These are phyloP conservation scores for Globisporangium echinulatum DNA, from an alignment of 352 stramenopile genomes.

Conservation along the genomic window DNA sequence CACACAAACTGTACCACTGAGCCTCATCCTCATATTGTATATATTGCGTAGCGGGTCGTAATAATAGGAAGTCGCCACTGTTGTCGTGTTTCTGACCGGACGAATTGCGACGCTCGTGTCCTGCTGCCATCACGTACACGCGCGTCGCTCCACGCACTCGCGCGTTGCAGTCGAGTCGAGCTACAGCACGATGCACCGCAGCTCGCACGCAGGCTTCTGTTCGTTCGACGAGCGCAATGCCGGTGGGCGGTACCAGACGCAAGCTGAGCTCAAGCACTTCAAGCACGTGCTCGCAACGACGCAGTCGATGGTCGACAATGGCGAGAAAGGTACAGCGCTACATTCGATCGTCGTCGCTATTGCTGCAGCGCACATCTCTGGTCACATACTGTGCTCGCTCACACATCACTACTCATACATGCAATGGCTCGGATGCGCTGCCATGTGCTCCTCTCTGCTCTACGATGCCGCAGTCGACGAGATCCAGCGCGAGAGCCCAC, in stretches of 20 bases:
- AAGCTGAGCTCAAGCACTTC: slow-evolving; percentile 71
- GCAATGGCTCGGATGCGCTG: neutral
- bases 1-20: neutral
- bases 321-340: slow-evolving; percentile 37
- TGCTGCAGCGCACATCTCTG: too few species aligned
- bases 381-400: neutral
- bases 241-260: slow-evolving; percentile 64
- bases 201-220: slow-evolving; percentile 60
- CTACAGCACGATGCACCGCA: slow-evolving; percentile 38
- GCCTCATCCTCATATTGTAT: too few species aligned
- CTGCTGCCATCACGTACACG: too few species aligned
- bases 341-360: neutral
- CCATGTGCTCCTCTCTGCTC: neutral
- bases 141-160: too few species aligned
- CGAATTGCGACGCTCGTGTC: too few species aligned
- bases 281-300: slow-evolving; percentile 61
- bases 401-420: neutral
- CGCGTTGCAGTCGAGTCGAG: too few species aligned
- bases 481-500: slow-evolving; percentile 30
- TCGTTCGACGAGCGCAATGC: slow-evolving; percentile 75
- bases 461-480: slow-evolving; percentile 23
- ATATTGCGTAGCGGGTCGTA: too few species aligned
- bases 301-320: slow-evolving; percentile 36
- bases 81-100: too few species aligned
- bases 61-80: too few species aligned